Evolutionary conservation across 345 rosid genomes (phyloP).

Genomic region (Syzygium oleosum): DNA sequence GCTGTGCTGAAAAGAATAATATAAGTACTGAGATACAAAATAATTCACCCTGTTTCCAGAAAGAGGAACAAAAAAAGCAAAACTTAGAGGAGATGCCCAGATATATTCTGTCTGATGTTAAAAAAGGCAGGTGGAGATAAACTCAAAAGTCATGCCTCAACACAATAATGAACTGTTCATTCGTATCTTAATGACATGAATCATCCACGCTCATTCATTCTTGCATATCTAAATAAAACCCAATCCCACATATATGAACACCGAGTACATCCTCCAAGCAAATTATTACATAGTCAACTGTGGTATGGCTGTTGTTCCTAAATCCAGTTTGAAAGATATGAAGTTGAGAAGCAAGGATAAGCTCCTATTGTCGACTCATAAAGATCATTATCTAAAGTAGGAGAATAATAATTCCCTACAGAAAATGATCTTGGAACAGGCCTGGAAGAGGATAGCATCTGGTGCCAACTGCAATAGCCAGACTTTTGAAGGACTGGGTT

Average conservation of each 20-base stretch:
- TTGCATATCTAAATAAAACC: neutral
- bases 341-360: neutral
- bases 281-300: neutral
- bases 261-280: neutral
- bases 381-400: neutral
- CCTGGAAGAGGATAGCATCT: neutral
- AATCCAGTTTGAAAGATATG: neutral
- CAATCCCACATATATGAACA: neutral
- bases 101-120: neutral
- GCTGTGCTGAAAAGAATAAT: slow-evolving; percentile 67
- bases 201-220: neutral
- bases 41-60: neutral
- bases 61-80: neutral
- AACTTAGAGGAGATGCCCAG: neutral
- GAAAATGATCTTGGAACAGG: neutral
- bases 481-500: neutral
- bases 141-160: neutral
- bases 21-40: slow-evolving; percentile 25
- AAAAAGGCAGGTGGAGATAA: neutral
- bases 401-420: neutral
- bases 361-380: neutral
- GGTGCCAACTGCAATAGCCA: neutral
- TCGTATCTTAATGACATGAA: neutral
- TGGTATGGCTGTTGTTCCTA: neutral
- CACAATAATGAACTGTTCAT: neutral